Conservation (phyloP, 805 yeast species). For the Yarrowia bubula region DNA sequence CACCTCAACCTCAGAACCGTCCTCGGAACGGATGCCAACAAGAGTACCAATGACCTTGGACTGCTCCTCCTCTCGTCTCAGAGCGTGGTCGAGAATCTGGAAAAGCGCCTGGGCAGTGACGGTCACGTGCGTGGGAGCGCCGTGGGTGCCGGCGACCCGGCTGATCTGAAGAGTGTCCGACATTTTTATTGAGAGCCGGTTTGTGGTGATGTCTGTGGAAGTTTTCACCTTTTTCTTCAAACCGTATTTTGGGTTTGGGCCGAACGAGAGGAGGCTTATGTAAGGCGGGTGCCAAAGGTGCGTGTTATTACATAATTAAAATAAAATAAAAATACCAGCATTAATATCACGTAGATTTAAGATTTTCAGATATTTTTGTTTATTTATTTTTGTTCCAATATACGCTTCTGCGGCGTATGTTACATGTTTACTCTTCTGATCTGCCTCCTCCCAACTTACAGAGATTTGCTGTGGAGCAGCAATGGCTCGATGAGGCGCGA, state of each 20-base stretch:
- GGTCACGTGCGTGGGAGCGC: constrained; percentile 49
- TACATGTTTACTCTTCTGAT: too few relatives aligned
- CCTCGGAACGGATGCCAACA: constrained; percentile 78
- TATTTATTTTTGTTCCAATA: too few relatives aligned
- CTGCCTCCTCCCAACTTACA: too few relatives aligned
- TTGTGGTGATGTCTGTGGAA: constrained; percentile 1
- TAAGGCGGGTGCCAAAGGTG: background rate
- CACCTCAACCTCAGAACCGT: constrained; percentile 70
- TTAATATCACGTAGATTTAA: too few relatives aligned
- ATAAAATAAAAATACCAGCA: too few relatives aligned
- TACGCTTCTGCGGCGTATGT: too few relatives aligned
- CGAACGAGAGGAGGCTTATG: background rate
- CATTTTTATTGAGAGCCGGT: background rate
- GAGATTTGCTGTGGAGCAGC: too few relatives aligned
- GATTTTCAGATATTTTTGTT: too few relatives aligned
- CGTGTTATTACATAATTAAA: too few relatives aligned
- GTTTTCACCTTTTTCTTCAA: constrained; percentile 24
- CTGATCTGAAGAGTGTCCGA: constrained; percentile 26
- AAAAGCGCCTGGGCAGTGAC: constrained; percentile 71
- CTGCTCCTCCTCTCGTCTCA: constrained; percentile 54
- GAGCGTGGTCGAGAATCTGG: constrained; percentile 69
- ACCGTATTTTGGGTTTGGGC: constrained; percentile 19
- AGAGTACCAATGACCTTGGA: constrained; percentile 75
- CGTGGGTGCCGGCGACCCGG: constrained; percentile 22
- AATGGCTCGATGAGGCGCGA: too few relatives aligned